These are phyloP conservation scores for Elongisporangium prolatum DNA, from an alignment of 352 stramenopile genomes.

Conservation along the genomic window DNA sequence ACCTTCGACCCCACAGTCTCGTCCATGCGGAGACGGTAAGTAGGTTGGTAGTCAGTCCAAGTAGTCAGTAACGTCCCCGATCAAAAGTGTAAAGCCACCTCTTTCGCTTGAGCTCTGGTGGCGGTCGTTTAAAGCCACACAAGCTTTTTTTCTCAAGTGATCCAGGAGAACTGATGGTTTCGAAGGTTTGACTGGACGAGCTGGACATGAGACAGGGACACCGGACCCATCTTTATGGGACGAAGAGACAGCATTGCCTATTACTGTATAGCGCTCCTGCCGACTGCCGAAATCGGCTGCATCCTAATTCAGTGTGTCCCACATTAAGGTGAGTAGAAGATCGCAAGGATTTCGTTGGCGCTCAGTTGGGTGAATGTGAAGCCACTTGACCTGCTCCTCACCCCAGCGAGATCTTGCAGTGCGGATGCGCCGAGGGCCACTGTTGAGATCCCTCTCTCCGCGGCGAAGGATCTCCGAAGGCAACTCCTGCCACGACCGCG, in stretches of 20 bases:
- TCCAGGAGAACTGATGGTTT: too few species aligned
- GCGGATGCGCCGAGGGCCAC: not conserved
- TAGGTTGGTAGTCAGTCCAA: conserved; percentile 12
- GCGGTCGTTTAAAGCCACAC: not conserved
- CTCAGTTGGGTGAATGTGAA: not conserved
- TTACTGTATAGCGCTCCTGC: too few species aligned
- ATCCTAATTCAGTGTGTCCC: not conserved
- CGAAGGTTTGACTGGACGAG: not conserved
- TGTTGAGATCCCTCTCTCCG: not conserved
- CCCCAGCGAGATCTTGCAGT: not conserved
- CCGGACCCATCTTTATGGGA: not conserved
- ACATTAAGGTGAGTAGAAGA: not conserved
- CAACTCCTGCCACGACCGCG: not conserved
- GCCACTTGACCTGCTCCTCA: not conserved
- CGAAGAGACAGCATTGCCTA: not conserved
- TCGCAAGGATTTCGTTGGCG: not conserved
- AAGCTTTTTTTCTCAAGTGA: too few species aligned
- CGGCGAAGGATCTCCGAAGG: not conserved
- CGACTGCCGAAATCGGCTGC: not conserved
- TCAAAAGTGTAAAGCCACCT: not conserved
- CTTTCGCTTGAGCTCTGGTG: not conserved
- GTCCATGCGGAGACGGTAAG: conserved; percentile 29
- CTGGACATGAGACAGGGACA: not conserved
- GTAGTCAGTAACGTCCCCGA: conserved; percentile 11
- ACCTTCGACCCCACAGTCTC: conserved; percentile 68